Base-by-base conservation (phyloP, 2,329 filamentous ascomycete species). In the Penicillium sp. region DNA sequence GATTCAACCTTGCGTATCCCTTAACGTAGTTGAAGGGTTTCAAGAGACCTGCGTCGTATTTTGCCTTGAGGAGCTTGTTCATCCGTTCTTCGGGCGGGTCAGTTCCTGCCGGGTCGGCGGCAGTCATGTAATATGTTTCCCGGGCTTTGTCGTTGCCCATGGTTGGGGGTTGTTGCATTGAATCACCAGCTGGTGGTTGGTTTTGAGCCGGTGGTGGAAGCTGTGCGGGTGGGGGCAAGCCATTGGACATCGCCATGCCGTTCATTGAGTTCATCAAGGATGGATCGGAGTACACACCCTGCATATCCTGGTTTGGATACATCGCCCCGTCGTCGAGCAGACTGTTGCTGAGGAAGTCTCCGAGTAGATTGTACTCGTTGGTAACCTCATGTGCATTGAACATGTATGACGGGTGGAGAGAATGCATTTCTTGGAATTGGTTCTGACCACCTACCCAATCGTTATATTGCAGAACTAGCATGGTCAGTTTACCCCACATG, bases 21-120 rank as follows among this genome's bases (percentile, higher is more conserved):
- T 95, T 96, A 64, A 97, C 90, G 73, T 99, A 99, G 77, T 97
- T 97, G 81, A 99, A 99, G 1, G 94, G 94, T 69, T 92, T 94
- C 54, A 99, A 79, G 67, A 99, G 81, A 1, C 94, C 94, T 1
- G 94, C 94, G 63, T 97, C 92, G 74, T 96, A 95, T 74, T 99
- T 99, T 59, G 94, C 94, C 71, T 89, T 90, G 53, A 99, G 84
- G 6, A 99, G 84, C 64, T 94, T 91, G 67, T 93, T 89, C 90
- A 99, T 96, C 56, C 94, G 88, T 72, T 96, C 91, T 73, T 97
- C 92, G 11, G 94, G 92, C 21, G 88, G 89, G 64, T 88, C 85
- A 63, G 91, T 85, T 48, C 93, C 93, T 5, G 90, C 90, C 2
- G 94, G 94, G 72, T 99, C 94, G 46, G 94, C 94, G 13, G 94